Conservation (phyloP, 345 rosid genomes). For the Turritis glabra region DNA sequence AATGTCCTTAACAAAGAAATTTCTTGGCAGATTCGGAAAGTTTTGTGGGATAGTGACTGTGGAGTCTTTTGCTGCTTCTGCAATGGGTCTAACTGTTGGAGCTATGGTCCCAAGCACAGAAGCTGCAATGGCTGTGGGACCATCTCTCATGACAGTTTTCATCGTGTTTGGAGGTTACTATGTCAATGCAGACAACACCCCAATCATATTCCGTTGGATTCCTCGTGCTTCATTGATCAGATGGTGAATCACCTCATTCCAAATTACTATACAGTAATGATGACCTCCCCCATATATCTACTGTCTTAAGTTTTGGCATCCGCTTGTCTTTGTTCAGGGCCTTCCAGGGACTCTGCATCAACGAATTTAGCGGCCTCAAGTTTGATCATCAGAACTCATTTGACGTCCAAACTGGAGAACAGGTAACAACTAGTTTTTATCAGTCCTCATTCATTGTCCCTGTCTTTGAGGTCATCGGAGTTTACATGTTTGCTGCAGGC, state of each 20-base stretch:
- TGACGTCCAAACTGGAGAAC: conserved; percentile 92
- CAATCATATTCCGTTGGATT: conserved; percentile 90
- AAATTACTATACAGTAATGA: not conserved
- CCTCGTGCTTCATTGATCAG: conserved; percentile 85
- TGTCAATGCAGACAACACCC: conserved; percentile 85
- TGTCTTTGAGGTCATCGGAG: not conserved
- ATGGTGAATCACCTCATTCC: conserved; percentile 53
- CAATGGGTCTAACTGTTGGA: conserved; percentile 98
- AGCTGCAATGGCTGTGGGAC: conserved; percentile 99
- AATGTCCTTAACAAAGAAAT: conserved; percentile 24
- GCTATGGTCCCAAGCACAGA: conserved; percentile 97
- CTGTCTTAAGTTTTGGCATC: not conserved
- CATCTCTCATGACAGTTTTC: conserved; percentile 97
- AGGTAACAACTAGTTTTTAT: conserved; percentile 49
- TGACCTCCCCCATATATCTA: not conserved
- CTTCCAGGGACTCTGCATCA: conserved; percentile 94
- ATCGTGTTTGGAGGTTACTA: conserved; percentile 94
- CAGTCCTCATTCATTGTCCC: not conserved
- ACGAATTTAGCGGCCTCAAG: conserved; percentile 82
- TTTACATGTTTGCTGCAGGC: conserved; percentile 47
- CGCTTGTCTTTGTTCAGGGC: conserved; percentile 63
- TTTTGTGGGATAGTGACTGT: conserved; percentile 90
- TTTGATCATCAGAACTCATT: conserved; percentile 79
- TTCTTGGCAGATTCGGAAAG: conserved; percentile 66
- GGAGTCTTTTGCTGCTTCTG: conserved; percentile 98